These are phyloP conservation scores for Claviceps sorghi DNA, from an alignment of 2,329 filamentous ascomycete genomes.

Conservation along the genomic window DNA sequence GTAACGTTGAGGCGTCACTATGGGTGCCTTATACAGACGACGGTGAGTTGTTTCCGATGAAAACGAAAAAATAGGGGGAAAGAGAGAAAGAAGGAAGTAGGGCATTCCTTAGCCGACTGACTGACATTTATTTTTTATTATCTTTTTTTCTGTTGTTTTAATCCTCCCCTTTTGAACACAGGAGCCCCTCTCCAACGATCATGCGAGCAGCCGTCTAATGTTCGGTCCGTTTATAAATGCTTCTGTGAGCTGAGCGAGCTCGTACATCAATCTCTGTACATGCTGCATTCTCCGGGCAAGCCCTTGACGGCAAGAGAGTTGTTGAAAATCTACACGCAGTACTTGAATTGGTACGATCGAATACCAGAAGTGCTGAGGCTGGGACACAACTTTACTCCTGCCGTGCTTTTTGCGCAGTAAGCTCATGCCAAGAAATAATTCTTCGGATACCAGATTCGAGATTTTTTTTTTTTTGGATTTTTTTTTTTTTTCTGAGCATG, in stretches of 20 bases:
- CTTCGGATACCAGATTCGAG: too few relatives aligned
- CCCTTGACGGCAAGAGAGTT: constrained; percentile 50
- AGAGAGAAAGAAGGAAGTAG: neutral
- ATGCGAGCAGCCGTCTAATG: constrained; percentile 49
- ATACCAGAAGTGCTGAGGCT: constrained; percentile 51
- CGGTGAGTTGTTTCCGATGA: constrained; percentile 22
- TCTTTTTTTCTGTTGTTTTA: too few relatives aligned
- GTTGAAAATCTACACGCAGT: constrained; percentile 50
- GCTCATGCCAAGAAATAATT: constrained; percentile 14
- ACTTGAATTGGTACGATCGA: constrained; percentile 55
- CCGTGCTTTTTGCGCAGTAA: constrained; percentile 61
- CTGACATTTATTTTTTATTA: too few relatives aligned
- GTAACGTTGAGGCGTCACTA: constrained; percentile 42
- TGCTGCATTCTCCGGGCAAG: constrained; percentile 56
- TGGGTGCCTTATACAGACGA: constrained; percentile 47
- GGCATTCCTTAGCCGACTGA: too few relatives aligned
- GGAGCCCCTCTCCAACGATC: constrained; percentile 39
- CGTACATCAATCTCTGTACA: constrained; percentile 55
- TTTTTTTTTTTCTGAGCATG: neutral
- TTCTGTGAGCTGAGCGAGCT: constrained; percentile 61
- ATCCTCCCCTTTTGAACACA: constrained; percentile 10
- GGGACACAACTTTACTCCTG: constrained; percentile 56
- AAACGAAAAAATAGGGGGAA: neutral
- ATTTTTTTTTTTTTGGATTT: too few relatives aligned
- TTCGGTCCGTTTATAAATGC: constrained; percentile 52